phyloP scores from a whole-genome alignment of 257 asterid species.

The Ligustrum vulgare region DNA sequence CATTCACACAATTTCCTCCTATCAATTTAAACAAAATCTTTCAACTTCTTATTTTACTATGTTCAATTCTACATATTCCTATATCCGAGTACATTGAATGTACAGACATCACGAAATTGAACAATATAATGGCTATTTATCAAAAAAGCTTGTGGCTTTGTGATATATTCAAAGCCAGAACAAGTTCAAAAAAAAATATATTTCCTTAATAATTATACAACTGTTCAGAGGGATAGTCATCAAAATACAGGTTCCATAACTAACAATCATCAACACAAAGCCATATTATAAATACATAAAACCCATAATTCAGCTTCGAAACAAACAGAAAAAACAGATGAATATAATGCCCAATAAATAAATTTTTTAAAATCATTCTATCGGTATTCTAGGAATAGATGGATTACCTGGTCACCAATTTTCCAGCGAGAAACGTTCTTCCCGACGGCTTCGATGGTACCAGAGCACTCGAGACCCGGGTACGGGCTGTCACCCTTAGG shows the following conservation, averaged over 20 bases:
- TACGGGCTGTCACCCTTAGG: constrained; percentile 68
- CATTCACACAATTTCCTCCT: constrained; percentile 8
- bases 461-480: constrained; percentile 98
- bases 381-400: neutral
- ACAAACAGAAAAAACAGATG: neutral
- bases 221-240: constrained; percentile 7
- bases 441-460: constrained; percentile 75
- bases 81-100: no score
- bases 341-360: neutral
- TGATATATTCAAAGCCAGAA: neutral
- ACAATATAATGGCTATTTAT: neutral
- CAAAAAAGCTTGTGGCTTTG: neutral
- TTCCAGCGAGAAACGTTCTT: constrained; percentile 71
- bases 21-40: neutral
- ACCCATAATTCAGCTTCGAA: neutral
- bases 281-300: neutral
- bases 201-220: neutral
- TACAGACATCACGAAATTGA: neutral
- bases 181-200: neutral
- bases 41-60: no score
- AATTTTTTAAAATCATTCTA: neutral
- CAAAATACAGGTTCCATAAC: neutral
- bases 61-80: no score
- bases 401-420: constrained; percentile 79
- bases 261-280: neutral